Evolutionary conservation across 2,329 filamentous ascomycete genomes (phyloP).

Genomic region (Aureobasidium vineae): DNA sequence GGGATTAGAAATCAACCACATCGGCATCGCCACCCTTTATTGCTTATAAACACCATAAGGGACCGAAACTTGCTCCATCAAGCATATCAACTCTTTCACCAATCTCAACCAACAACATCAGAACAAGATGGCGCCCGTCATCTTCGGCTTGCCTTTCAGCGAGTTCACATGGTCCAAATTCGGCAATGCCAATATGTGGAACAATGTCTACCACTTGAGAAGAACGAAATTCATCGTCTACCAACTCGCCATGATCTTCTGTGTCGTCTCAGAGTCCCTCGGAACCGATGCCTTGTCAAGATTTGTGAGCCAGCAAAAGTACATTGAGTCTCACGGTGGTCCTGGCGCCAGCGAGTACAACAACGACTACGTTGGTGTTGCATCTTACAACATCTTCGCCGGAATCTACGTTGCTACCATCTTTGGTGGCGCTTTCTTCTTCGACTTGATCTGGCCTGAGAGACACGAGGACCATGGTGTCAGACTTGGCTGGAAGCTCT

Average conservation of each 20-base stretch:
- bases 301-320: slow-evolving; percentile 55
- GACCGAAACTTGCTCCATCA: not conserved
- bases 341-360: slow-evolving; percentile 48
- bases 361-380: slow-evolving; percentile 56
- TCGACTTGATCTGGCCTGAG: slow-evolving; percentile 61
- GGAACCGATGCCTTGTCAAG: slow-evolving; percentile 58
- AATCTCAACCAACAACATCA: not conserved
- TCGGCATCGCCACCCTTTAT: slow-evolving; percentile 7
- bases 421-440: slow-evolving; percentile 61
- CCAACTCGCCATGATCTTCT: slow-evolving; percentile 59
- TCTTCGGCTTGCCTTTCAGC: slow-evolving; percentile 58
- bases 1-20: slow-evolving; percentile 3
- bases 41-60: not conserved
- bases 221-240: slow-evolving; percentile 60
- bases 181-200: slow-evolving; percentile 58
- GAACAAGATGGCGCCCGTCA: slow-evolving; percentile 43
- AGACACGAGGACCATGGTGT: slow-evolving; percentile 51
- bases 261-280: slow-evolving; percentile 56
- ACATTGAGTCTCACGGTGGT: slow-evolving; percentile 44
- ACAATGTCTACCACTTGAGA: slow-evolving; percentile 52
- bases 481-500: slow-evolving; percentile 55
- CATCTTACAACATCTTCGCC: slow-evolving; percentile 59
- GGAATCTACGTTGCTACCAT: slow-evolving; percentile 58
- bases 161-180: slow-evolving; percentile 61
- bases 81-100: not conserved